phyloP scores from a whole-genome alignment of 108 stramenopile species.

The Fistulifera solaris region DNA sequence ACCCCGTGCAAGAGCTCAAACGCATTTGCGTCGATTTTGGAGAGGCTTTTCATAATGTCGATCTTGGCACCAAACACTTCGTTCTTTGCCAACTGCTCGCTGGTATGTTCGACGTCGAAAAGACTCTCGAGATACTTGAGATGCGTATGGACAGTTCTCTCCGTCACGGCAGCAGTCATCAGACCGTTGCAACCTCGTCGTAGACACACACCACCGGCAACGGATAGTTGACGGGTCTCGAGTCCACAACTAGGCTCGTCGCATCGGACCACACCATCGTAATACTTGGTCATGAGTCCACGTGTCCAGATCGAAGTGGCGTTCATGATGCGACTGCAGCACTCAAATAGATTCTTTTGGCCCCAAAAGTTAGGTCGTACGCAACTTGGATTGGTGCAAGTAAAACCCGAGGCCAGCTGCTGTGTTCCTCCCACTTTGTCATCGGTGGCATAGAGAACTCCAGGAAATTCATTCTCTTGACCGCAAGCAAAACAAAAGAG shows the following conservation, averaged over 20 bases:
- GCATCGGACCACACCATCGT: conserved; percentile 56
- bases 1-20: conserved; percentile 21
- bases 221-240: conserved; percentile 71
- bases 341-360: conserved; percentile 30
- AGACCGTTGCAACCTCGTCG: conserved; percentile 62
- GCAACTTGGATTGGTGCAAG: conserved; percentile 49
- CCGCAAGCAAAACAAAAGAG: conserved; percentile 54
- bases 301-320: conserved; percentile 27
- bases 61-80: conserved; percentile 18
- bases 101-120: conserved; percentile 60
- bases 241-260: conserved; percentile 77
- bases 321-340: conserved; percentile 50
- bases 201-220: conserved; percentile 61
- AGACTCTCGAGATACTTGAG: conserved; percentile 78
- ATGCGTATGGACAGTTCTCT: conserved; percentile 57
- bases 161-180: conserved; percentile 34
- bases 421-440: conserved; percentile 11
- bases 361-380: conserved; percentile 58
- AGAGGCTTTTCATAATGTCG: conserved; percentile 39
- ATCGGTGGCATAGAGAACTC: conserved; percentile 40
- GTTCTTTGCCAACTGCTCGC: conserved; percentile 32
- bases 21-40: conserved; percentile 35
- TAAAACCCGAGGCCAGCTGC: conserved; percentile 23
- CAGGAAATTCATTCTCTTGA: conserved; percentile 45
- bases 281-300: conserved; percentile 36